phyloP scores from a whole-genome alignment of 345 rosid species.

The Citrus cavaleriei region DNA sequence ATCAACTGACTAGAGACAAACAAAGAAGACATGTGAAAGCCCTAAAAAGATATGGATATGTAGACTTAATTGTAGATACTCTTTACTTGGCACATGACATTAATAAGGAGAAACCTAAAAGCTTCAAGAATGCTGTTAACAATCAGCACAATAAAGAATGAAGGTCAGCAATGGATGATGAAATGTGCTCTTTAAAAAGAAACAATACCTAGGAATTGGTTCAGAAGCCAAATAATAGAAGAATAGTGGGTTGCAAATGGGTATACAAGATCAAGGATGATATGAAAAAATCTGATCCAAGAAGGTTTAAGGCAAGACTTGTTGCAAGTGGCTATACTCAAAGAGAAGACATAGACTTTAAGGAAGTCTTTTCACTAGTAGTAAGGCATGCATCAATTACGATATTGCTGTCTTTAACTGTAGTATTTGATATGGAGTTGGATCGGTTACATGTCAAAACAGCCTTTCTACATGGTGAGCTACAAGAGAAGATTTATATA shows the following conservation, averaged over 20 bases:
- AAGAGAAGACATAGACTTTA: background rate
- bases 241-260: fast-evolving
- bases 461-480: fast-evolving
- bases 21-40: no score
- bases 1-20: no score
- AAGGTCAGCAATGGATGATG: no score
- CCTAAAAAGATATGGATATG: no score
- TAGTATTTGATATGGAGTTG: background rate
- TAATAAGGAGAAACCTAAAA: no score
- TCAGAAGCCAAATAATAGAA: background rate
- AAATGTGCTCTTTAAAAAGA: no score
- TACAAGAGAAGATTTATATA: no score
- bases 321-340: background rate
- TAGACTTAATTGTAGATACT: no score
- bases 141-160: fast-evolving
- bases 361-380: background rate
- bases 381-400: background rate
- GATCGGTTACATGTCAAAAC: background rate
- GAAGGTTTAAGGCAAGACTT: background rate
- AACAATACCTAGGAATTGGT: background rate
- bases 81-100: no score
- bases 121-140: fast-evolving
- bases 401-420: background rate
- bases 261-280: background rate
- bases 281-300: fast-evolving